These are phyloP conservation scores for Cynanchum wilfordii DNA, from an alignment of 257 asterid genomes.

Conservation along the genomic window DNA sequence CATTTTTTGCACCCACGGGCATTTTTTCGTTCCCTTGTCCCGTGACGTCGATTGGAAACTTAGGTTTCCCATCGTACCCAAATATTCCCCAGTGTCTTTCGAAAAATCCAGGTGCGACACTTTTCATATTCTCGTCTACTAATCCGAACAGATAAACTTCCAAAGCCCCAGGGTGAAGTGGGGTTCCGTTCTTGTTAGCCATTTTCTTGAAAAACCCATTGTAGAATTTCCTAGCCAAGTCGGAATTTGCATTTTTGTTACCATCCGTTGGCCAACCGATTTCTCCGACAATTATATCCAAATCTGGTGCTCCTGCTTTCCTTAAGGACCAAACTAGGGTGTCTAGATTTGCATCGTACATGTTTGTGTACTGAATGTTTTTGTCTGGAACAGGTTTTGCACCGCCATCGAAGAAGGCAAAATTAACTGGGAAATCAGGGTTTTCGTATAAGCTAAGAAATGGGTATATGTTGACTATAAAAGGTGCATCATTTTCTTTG, in stretches of 20 bases:
- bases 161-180: constrained; percentile 28
- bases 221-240: constrained; percentile 36
- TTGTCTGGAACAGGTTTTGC: constrained; percentile 21
- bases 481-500: constrained; percentile 25
- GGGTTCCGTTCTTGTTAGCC: constrained; percentile 39
- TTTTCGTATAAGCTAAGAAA: constrained; percentile 21
- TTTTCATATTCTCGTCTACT: constrained; percentile 33
- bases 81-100: constrained; percentile 62
- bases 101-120: constrained; percentile 12
- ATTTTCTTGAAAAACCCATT: constrained; percentile 26
- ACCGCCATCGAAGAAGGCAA: constrained; percentile 33
- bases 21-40: constrained; percentile 29
- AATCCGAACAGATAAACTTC: constrained; percentile 35
- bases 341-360: constrained; percentile 42
- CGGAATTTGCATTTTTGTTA: constrained; percentile 15
- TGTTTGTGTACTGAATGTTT: constrained; percentile 28
- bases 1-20: constrained; percentile 39
- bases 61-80: constrained; percentile 45
- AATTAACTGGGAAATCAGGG: constrained; percentile 22
- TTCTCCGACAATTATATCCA: constrained; percentile 33
- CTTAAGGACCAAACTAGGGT: constrained; percentile 28
- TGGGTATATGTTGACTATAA: constrained; percentile 35
- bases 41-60: constrained; percentile 41
- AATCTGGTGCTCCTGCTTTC: constrained; percentile 29
- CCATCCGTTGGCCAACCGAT: constrained; percentile 75